A percentile compares a stretch with the other conserved stretches of the same genome.
Conservation (phyloP, 2,329 filamentous ascomycete genomes). For the Periglandula ipomoeae region DNA sequence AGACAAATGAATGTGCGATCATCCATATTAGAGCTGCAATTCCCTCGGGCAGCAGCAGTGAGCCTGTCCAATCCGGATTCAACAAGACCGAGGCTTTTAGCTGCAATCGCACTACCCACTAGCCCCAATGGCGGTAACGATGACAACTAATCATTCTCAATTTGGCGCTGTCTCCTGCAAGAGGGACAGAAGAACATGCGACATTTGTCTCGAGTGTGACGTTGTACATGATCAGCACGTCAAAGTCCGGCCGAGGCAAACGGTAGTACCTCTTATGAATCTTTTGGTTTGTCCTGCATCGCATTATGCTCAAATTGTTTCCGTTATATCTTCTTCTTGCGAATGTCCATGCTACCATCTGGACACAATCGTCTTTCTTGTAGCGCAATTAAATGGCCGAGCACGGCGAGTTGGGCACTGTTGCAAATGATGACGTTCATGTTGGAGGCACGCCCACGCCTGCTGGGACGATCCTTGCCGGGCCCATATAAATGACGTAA, state of each 20-base stretch:
- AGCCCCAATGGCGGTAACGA: too few species aligned
- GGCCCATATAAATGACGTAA: not conserved
- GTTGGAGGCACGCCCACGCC: not conserved
- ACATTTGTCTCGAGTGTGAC: not conserved
- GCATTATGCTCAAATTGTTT: too few species aligned
- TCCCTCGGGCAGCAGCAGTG: not conserved
- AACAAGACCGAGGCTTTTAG: not conserved
- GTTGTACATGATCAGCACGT: too few species aligned
- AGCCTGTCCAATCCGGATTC: not conserved
- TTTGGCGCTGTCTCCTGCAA: too few species aligned
- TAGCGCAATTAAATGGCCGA: not conserved
- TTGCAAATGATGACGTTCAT: not conserved
- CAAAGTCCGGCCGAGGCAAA: not conserved
- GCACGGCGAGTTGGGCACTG: not conserved
- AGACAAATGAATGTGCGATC: not conserved
- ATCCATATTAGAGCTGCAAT: too few species aligned
- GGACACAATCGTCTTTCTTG: too few species aligned
- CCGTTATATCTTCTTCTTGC: too few species aligned
- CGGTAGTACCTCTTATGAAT: too few species aligned
- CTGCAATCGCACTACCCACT: too few species aligned
- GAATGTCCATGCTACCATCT: not conserved
- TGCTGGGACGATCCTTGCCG: not conserved
- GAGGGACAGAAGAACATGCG: too few species aligned
- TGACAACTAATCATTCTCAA: not conserved
- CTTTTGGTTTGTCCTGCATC: too few species aligned